Percentiles rank a stretch among this genome's conserved stretches.
phyloP scores from a whole-genome alignment of 129 eudicot species.

The Helichrysum umbraculigerum region DNA sequence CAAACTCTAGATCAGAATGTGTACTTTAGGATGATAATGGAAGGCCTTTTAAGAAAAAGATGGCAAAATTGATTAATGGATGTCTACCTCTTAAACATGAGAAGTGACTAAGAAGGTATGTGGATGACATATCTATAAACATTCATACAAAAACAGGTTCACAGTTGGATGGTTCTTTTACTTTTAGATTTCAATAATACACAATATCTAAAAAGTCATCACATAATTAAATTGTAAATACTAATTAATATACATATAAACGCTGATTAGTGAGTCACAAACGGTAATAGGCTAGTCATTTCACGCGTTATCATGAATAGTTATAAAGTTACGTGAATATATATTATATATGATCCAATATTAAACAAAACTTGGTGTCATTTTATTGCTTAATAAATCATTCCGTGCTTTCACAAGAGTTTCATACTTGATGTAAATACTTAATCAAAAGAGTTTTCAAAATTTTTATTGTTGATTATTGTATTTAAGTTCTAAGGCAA shows the following conservation, averaged over 20 bases:
- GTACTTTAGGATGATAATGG: background rate
- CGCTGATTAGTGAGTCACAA: background rate
- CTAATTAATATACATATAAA: too few relatives aligned
- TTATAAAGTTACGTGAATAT: conserved; percentile 11
- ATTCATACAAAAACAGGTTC: background rate
- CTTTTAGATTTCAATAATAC: conserved; percentile 25
- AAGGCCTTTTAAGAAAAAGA: background rate
- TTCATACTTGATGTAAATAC: conserved; percentile 9
- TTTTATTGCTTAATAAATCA: background rate
- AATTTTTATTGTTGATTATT: background rate
- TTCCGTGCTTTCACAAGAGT: background rate
- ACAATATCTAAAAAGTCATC: conserved; percentile 3
- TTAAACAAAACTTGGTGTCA: background rate
- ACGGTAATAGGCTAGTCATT: background rate
- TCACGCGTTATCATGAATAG: background rate
- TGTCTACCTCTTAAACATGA: background rate
- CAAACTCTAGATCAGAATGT: background rate
- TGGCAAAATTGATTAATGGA: background rate
- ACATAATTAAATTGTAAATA: background rate
- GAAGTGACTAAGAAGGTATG: background rate
- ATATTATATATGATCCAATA: background rate
- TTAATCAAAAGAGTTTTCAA: background rate
- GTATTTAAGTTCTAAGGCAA: conserved; percentile 5
- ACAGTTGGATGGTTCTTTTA: background rate
- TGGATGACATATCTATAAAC: background rate